Evolutionary conservation across 108 stramenopile genomes (phyloP).

Genomic region (Phaeodactylum tricornutum): DNA sequence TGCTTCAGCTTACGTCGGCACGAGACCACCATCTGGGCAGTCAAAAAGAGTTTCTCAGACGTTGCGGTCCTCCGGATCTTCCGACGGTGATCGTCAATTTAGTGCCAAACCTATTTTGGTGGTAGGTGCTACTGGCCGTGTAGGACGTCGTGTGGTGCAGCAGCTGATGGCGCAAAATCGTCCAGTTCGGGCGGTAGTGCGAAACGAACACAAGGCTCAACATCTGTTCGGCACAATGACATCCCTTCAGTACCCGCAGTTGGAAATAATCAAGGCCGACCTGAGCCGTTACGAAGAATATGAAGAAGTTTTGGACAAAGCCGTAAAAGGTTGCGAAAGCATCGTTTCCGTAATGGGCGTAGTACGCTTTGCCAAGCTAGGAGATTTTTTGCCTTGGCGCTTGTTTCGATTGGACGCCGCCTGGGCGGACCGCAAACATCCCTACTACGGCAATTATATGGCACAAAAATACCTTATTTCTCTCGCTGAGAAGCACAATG

Average conservation of each 20-base stretch:
- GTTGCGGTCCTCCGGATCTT: no score
- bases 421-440: conserved; percentile 10
- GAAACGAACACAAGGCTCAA: conserved; percentile 1
- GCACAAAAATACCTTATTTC: conserved; percentile 10
- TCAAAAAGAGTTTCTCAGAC: no score
- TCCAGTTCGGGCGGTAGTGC: conserved; percentile 6
- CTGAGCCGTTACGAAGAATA: neutral
- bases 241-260: neutral
- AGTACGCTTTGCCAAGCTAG: conserved; percentile 5
- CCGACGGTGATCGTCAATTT: no score
- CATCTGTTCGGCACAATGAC: conserved; percentile 1
- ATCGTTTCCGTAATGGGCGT: conserved; percentile 10
- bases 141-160: conserved; percentile 8
- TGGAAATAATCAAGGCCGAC: neutral
- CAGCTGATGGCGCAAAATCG: conserved; percentile 1
- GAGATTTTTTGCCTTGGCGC: conserved; percentile 7
- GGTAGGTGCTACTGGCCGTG: conserved; percentile 9
- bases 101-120: conserved; percentile 13
- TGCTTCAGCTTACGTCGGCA: no score
- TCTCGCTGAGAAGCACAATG: conserved; percentile 13
- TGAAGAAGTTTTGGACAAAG: neutral
- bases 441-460: conserved; percentile 11
- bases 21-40: no score
- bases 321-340: conserved; percentile 3
- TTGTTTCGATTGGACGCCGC: neutral